These are phyloP conservation scores for Inga laurina DNA, from an alignment of 306 rosid genomes.

Conservation along the genomic window DNA sequence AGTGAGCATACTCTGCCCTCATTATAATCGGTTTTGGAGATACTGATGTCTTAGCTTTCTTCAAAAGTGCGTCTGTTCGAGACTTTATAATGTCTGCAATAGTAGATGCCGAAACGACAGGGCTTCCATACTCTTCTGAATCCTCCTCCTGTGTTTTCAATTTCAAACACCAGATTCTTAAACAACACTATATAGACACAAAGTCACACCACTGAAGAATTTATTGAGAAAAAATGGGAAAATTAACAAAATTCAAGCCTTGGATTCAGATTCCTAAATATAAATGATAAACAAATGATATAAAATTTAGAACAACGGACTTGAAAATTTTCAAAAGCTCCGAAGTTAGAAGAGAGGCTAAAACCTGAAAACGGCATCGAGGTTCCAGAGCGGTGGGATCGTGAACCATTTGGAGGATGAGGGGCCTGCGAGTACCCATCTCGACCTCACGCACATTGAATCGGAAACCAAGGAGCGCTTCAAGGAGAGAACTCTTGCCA, in stretches of 20 bases:
- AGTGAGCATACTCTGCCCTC: slow-evolving; percentile 95
- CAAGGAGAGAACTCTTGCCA: slow-evolving; percentile 89
- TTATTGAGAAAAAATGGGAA: neutral
- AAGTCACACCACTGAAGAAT: neutral
- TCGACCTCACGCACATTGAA: slow-evolving; percentile 97
- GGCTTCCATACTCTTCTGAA: slow-evolving; percentile 89
- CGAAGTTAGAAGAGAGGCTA: neutral
- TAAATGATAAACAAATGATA: neutral
- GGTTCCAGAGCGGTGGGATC: slow-evolving; percentile 88
- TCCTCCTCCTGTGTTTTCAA: slow-evolving; percentile 79
- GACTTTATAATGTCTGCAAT: slow-evolving; percentile 88
- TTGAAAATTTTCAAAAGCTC: neutral
- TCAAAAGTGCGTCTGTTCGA: slow-evolving; percentile 77
- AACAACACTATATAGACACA: neutral
- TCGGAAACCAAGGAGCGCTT: slow-evolving; percentile 87
- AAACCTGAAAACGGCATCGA: slow-evolving; percentile 88
- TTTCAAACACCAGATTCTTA: neutral
- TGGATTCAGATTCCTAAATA: neutral
- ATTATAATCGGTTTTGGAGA: slow-evolving; percentile 91
- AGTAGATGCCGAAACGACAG: slow-evolving; percentile 69
- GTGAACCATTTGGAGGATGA: slow-evolving; percentile 91
- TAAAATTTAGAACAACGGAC: neutral
- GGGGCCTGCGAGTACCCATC: slow-evolving; percentile 96
- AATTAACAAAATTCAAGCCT: neutral
- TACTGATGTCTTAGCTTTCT: slow-evolving; percentile 76